Evolutionary conservation across 2,329 filamentous ascomycete genomes (phyloP).

Genomic region (Colletotrichum sp.): DNA sequence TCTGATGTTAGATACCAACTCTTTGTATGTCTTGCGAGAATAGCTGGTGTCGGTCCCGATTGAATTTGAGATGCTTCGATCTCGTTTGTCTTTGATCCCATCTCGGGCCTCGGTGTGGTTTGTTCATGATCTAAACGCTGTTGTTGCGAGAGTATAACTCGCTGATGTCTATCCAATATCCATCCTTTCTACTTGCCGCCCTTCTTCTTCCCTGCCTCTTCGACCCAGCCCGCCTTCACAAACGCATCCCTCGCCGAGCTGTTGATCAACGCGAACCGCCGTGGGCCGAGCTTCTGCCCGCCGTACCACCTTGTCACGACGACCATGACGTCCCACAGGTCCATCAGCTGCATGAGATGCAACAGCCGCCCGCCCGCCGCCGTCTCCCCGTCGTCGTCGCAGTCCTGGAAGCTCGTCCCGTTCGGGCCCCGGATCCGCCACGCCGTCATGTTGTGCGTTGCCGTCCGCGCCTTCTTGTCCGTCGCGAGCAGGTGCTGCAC

Average conservation of each 20-base stretch:
- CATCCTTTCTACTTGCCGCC: conserved; percentile 18
- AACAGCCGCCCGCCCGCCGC: conserved; percentile 86
- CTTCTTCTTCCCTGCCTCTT: conserved; percentile 57
- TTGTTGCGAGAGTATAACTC: background rate
- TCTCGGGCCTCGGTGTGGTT: background rate
- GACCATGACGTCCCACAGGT: conserved; percentile 90
- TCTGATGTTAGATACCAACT: conserved; percentile 21
- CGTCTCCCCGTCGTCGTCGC: conserved; percentile 94
- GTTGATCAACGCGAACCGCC: conserved; percentile 91
- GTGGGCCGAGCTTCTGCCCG: conserved; percentile 85
- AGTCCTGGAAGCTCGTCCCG: conserved; percentile 78
- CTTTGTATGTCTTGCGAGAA: conserved; percentile 10
- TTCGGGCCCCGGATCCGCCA: conserved; percentile 77
- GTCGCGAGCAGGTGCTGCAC: conserved; percentile 78
- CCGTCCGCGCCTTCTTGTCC: conserved; percentile 83
- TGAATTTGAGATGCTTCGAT: conserved; percentile 1
- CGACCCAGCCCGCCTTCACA: conserved; percentile 74
- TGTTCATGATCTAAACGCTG: background rate
- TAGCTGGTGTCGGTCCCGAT: background rate
- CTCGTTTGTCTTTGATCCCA: background rate
- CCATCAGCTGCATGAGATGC: conserved; percentile 94
- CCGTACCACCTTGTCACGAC: conserved; percentile 97
- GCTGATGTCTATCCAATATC: background rate
- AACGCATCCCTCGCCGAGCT: conserved; percentile 83
- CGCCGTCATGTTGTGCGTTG: conserved; percentile 94